Percentiles rank a stretch among this genome's conserved stretches.
Conservation (phyloP, 2,329 filamentous ascomycete genomes). For the Lachnellula occidentalis region DNA sequence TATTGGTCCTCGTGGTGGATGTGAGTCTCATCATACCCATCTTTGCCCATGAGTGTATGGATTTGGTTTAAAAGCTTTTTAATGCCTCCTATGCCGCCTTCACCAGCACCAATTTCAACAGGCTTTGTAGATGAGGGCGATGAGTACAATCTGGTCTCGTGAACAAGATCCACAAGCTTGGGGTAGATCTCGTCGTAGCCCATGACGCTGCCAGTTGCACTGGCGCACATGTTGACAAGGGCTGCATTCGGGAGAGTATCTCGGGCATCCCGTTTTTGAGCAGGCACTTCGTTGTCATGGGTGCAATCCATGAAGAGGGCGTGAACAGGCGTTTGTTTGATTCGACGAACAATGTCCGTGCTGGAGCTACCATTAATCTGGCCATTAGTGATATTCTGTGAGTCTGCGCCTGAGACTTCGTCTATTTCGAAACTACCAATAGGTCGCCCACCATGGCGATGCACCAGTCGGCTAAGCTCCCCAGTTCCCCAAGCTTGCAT, state of each 20-base stretch:
- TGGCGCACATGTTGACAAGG: constrained; percentile 91
- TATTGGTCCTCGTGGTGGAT: constrained; percentile 96
- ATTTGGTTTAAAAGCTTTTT: constrained; percentile 94
- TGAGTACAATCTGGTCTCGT: constrained; percentile 78
- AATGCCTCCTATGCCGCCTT: constrained; percentile 80
- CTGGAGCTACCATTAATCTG: constrained; percentile 29
- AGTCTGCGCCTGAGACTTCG: constrained; percentile 63
- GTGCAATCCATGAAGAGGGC: constrained; percentile 99
- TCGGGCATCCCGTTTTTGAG: constrained; percentile 88
- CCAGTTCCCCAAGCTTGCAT: constrained; percentile 98
- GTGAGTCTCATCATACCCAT: constrained; percentile 91
- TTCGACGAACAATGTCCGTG: constrained; percentile 59
- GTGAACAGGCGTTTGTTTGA: constrained; percentile 84
- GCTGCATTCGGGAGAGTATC: constrained; percentile 94
- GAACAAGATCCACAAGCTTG: constrained; percentile 84
- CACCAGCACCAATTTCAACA: constrained; percentile 62
- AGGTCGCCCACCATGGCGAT: constrained; percentile 85
- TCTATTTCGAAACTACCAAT: constrained; percentile 98
- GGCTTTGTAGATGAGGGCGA: constrained; percentile 64
- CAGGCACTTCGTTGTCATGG: constrained; percentile 94
- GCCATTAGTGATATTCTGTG: constrained; percentile 30
- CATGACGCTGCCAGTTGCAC: constrained; percentile 92
- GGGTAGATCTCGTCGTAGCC: constrained; percentile 97
- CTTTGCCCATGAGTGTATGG: constrained; percentile 90
- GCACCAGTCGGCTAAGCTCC: constrained; percentile 87